Percentiles rank a stretch among this genome's conserved stretches.
phyloP scores from a whole-genome alignment of 2,329 filamentous ascomycete species.

The Verticillium nonalfalfae region DNA sequence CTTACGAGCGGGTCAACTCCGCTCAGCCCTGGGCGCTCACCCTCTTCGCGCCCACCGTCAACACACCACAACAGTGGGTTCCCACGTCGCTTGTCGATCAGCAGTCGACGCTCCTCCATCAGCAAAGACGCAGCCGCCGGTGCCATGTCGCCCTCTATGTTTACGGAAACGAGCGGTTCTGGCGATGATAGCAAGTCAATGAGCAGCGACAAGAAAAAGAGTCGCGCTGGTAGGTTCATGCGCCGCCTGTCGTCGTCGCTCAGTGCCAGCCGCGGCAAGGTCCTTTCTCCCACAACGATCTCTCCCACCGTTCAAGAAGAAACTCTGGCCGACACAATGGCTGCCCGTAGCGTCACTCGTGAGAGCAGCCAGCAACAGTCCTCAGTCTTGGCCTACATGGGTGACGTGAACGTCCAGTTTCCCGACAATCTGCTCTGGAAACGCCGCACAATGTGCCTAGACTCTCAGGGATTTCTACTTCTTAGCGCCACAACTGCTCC shows the following conservation, averaged over 20 bases:
- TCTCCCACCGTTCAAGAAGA: constrained; percentile 48
- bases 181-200: constrained; percentile 38
- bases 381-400: constrained; percentile 60
- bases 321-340: constrained; percentile 21
- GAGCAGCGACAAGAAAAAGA: constrained; percentile 38
- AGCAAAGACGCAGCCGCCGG: constrained; percentile 32
- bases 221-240: constrained; percentile 52
- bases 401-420: constrained; percentile 95
- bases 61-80: constrained; percentile 34
- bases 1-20: constrained; percentile 14
- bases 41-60: constrained; percentile 38
- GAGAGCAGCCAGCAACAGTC: constrained; percentile 20
- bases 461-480: constrained; percentile 76
- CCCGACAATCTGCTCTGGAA: constrained; percentile 97
- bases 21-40: constrained; percentile 29
- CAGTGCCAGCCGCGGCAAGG: constrained; percentile 35
- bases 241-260: constrained; percentile 51
- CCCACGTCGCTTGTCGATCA: constrained; percentile 59
- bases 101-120: constrained; percentile 48
- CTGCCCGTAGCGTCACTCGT: neutral
- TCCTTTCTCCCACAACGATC: constrained; percentile 31
- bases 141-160: constrained; percentile 30
- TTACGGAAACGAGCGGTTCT: constrained; percentile 37
- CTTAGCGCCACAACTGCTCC: constrained; percentile 54
- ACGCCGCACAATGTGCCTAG: constrained; percentile 79